These are phyloP conservation scores for Xylariaceae sp. DNA, from an alignment of 2,329 filamentous ascomycete species.

Conservation along the genomic window DNA sequence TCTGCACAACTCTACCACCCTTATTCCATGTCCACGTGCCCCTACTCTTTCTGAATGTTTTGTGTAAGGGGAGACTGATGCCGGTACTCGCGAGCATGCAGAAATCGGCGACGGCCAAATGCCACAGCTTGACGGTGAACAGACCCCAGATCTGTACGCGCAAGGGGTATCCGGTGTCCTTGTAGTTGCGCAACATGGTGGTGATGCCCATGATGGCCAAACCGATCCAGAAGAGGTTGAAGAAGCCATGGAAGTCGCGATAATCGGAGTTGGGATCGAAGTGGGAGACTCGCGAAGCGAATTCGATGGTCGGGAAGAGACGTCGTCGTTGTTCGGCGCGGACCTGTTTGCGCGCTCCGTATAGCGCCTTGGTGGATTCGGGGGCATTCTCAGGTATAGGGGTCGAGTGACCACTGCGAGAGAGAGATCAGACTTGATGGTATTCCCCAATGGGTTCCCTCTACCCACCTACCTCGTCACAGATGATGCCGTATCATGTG, in stretches of 20 bases:
- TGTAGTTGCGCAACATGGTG: conserved; percentile 85
- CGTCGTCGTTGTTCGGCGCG: conserved; percentile 76
- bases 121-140: conserved; percentile 83
- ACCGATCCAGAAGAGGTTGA: conserved; percentile 96
- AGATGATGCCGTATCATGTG: conserved; percentile 37
- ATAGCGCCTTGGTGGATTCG: conserved; percentile 84
- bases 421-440: conserved; percentile 5
- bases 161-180: conserved; percentile 85
- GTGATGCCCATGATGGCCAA: conserved; percentile 96
- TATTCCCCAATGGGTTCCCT: conserved; percentile 1
- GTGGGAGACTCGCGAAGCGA: conserved; percentile 84
- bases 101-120: conserved; percentile 76
- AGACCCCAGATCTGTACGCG: conserved; percentile 82
- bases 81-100: conserved; percentile 76
- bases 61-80: conserved; percentile 68
- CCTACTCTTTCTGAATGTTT: conserved; percentile 51
- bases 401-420: conserved; percentile 68
- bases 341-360: conserved; percentile 74
- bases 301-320: conserved; percentile 90
- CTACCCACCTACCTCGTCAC: conserved; percentile 40
- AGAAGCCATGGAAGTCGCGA: conserved; percentile 93
- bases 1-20: conserved; percentile 78
- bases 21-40: conserved; percentile 64
- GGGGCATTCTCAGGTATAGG: conserved; percentile 84
- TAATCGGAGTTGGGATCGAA: conserved; percentile 92